Percentiles rank a stretch among this genome's conserved stretches.
phyloP scores from a whole-genome alignment of 345 rosid genomes.

The Limnanthes douglasii region DNA sequence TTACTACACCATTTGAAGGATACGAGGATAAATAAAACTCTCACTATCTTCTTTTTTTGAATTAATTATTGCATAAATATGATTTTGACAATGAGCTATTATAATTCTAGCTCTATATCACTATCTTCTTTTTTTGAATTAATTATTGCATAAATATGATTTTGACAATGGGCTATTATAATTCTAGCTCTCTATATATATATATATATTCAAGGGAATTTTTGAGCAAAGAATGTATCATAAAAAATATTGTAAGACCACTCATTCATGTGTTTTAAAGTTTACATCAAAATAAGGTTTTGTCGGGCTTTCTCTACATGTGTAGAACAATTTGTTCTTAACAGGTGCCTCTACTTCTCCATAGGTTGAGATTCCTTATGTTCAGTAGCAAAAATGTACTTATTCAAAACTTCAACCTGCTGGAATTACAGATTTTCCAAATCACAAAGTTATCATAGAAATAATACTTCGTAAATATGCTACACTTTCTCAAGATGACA shows the following conservation, averaged over 20 bases:
- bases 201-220: constrained; percentile 27
- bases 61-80: constrained; percentile 79
- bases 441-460: constrained; percentile 91
- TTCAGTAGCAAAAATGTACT: constrained; percentile 60
- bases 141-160: constrained; percentile 87
- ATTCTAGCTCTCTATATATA: constrained; percentile 49
- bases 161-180: constrained; percentile 85
- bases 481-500: constrained; percentile 68
- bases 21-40: constrained; percentile 74
- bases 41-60: constrained; percentile 69
- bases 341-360: constrained; percentile 16
- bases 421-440: constrained; percentile 62
- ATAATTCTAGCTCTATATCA: constrained; percentile 57
- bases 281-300: constrained; percentile 77
- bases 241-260: constrained; percentile 16
- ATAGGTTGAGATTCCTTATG: constrained; percentile 58
- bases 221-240: constrained; percentile 4
- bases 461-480: constrained; percentile 93
- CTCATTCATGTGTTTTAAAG: constrained; percentile 86
- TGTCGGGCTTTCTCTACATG: constrained; percentile 79
- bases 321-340: constrained; percentile 66
- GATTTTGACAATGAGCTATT: constrained; percentile 88
- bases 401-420: constrained; percentile 89
- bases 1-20: constrained; percentile 66
- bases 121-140: too few relatives aligned